Percentiles rank a stretch among this genome's conserved stretches.
Evolutionary conservation across 169 alveolate species (phyloP).

Genomic region (Amoebophrya sp.): DNA sequence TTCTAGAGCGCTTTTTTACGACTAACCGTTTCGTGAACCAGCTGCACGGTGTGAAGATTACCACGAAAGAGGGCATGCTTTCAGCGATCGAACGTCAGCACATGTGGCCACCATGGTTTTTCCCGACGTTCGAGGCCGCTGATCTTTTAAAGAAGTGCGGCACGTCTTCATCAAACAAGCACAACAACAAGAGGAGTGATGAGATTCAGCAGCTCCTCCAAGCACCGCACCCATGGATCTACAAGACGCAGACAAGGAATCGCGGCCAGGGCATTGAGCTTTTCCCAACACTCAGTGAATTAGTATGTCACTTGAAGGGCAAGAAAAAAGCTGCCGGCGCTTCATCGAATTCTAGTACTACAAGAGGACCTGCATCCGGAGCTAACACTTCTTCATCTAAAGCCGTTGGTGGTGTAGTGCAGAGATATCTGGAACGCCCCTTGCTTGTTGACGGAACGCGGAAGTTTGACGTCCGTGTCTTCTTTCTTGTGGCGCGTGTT

Average conservation of each 20-base stretch:
- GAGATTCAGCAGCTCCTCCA: too few species aligned
- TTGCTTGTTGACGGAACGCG: not conserved
- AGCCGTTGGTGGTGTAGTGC: not conserved
- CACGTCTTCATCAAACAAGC: not conserved
- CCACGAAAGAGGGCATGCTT: constrained; percentile 2
- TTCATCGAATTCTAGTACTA: not conserved
- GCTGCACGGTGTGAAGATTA: not conserved
- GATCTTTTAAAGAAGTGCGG: not conserved
- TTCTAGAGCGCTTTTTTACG: too few species aligned
- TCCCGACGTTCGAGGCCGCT: not conserved
- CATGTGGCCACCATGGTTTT: not conserved
- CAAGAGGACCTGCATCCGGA: not conserved
- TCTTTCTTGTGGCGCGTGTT: not conserved
- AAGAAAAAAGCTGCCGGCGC: too few species aligned
- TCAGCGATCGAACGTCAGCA: not conserved
- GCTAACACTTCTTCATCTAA: too few species aligned
- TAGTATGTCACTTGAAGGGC: not conserved
- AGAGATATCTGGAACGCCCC: not conserved
- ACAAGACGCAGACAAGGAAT: not conserved
- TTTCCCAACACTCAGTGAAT: not conserved
- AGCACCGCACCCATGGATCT: too few species aligned
- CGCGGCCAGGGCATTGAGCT: not conserved
- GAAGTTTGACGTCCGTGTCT: constrained; percentile 3
- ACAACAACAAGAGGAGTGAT: not conserved
- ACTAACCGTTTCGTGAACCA: not conserved